Evolutionary conservation across 805 yeast species (phyloP), one percentile per base, ranked within the genome.

Genomic region (Yarrowia divulgata): DNA sequence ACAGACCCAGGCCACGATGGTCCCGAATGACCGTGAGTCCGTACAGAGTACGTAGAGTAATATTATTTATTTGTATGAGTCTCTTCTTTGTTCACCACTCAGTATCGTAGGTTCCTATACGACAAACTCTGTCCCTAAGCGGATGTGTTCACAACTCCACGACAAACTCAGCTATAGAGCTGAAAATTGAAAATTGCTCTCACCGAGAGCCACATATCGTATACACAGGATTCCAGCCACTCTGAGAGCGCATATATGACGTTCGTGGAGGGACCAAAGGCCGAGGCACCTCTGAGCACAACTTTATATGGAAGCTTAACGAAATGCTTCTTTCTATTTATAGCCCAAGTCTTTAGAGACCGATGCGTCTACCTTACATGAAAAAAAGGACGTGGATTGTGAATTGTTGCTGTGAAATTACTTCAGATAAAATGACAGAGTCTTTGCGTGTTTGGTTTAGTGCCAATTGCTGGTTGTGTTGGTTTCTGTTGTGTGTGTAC

Each of bases 21-120:
- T 54, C 60, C 13, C 16, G 60, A 54, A 54, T 39, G 60, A 54
- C 60, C 60, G 60, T 54, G 45, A 52, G 58, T 52, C 58, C 58
- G 43, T 35, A 52, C 57, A 35, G 32, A 19, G 60, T 54, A 54
- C 45, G 45, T 54, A 39, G 60, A 52, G 43, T 54, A 54, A 54
- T 54, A 54, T 50, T 50, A 50, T 54, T 54, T 54, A 54, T 54
- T 54, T 37, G 45, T 35, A 52, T 18, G 58, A 52, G 4, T 23
- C 29, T 23, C 29, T 23, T 23, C 29, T 23, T 23, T 23, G 29
- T 23, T 23, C 29, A 23, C 29, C 29, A 23, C 29, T 4, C 29
- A 23, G 29, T 23, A 23, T 23, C 4, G 43, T 40, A 46, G 50
- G 50, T 23, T 46, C 10, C 23, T 48, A 45, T 45, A 45, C 48